Evolutionary conservation across 2,329 filamentous ascomycete genomes (phyloP), one percentile per base, ranked within the genome.

Genomic region (Trichoderma guizhouense): DNA sequence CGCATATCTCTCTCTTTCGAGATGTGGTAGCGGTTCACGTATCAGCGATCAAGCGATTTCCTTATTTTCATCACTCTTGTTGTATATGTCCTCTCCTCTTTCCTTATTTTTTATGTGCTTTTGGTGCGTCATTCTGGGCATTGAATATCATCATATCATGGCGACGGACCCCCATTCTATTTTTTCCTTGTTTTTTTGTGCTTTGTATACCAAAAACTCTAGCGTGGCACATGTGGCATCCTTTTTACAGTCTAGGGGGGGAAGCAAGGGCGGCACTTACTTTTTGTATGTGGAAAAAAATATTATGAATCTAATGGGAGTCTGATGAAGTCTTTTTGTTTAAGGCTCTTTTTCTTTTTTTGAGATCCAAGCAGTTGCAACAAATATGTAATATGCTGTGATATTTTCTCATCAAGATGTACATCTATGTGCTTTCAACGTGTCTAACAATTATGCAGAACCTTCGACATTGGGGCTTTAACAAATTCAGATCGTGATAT

Each of bases 1-100:
- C 62, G 12, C 62, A 65, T n/a, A 24, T 47, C 26, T 15, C 18
- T 32, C 36, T 32, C 39, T n/a, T 26, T 14, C 9, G 26, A 36
- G 34, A 68, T 51, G 36, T 47, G 36, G 34, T 68, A 26, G 15
- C 11, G 3, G 58, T 58, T 36, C 8, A 39, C 55, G 53, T 62
- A 55, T 53, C 26, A 69, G 55, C 51, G 61, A 71, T 32, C 14
- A 47, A 61, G 58, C 58, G 57, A 70, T 70, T 63, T 63, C 67
- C 58, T 69, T 36, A 39, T 12, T 24, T 66, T 7, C 65, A 68
- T 4, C 60, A 18, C 53, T 21, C 15, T 2, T 60, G 32, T 32
- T 67, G 64, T 58, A 58, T 21, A 67, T 67, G 51, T 43, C 21
- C 28, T 61, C 18, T n/a, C 43, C 11, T 43, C 32, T 69, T 39